Conservation (phyloP, 164 flowering plant species). For the Sextonia rubra region DNA sequence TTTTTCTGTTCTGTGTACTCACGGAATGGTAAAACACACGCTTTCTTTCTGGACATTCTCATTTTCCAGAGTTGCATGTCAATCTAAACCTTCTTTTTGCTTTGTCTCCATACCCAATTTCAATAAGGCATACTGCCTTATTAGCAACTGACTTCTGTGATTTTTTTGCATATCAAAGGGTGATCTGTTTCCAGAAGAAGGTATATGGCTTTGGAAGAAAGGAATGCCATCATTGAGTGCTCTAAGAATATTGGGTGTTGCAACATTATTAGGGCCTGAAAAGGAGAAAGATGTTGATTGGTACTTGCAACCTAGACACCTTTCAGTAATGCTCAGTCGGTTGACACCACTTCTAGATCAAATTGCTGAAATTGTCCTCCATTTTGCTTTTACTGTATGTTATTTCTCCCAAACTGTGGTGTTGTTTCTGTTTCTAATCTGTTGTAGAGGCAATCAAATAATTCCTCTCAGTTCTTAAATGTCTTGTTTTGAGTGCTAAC, state of each 20-base stretch:
- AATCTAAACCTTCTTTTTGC: neutral
- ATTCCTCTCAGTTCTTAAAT: neutral
- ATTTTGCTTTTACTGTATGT: slow-evolving; percentile 84
- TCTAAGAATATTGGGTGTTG: slow-evolving; percentile 61
- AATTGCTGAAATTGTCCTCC: slow-evolving; percentile 67
- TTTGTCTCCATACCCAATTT: neutral
- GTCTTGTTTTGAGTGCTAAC: neutral
- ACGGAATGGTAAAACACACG: neutral
- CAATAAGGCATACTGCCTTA: neutral
- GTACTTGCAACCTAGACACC: slow-evolving; percentile 64
- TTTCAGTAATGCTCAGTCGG: slow-evolving; percentile 58
- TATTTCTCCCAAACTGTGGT: neutral
- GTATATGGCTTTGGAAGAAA: slow-evolving; percentile 82
- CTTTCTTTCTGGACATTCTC: neutral
- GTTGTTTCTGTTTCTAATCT: neutral
- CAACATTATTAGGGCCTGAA: slow-evolving; percentile 68
- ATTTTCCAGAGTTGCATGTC: neutral
- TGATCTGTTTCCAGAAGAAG: slow-evolving; percentile 89
- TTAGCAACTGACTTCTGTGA: neutral
- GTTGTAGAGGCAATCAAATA: neutral
- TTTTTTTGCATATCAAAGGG: slow-evolving; percentile 40
- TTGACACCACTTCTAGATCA: slow-evolving; percentile 66
- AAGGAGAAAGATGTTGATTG: slow-evolving; percentile 72
- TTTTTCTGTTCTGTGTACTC: neutral
- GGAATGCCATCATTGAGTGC: slow-evolving; percentile 79